phyloP scores from a whole-genome alignment of 345 rosid genomes.

The Trapa incisa region DNA sequence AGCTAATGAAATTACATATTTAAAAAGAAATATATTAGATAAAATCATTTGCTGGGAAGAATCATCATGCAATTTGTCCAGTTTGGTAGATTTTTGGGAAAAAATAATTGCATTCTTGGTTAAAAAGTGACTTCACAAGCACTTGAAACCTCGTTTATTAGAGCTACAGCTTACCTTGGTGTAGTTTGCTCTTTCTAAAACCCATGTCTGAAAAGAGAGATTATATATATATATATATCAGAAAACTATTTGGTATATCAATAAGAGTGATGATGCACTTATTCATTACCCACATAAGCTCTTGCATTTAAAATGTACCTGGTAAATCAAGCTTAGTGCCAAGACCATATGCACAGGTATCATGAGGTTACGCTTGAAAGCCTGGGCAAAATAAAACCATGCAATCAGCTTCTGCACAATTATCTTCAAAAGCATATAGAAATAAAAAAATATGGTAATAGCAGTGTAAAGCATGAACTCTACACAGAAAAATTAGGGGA shows the following conservation, averaged over 20 bases:
- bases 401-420: not conserved
- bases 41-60: not conserved
- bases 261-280: not conserved
- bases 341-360: slow-evolving; percentile 60
- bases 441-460: not conserved
- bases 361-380: slow-evolving; percentile 64
- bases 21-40: not conserved
- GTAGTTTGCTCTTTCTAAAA: slow-evolving; percentile 65
- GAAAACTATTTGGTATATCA: not conserved
- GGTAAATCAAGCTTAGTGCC: slow-evolving; percentile 67
- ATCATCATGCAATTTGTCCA: not conserved
- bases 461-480: not conserved
- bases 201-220: slow-evolving; percentile 43
- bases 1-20: not conserved
- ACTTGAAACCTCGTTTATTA: not conserved
- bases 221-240: not conserved
- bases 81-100: not conserved
- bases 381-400: slow-evolving; percentile 27
- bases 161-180: slow-evolving; percentile 45
- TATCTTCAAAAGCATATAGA: not conserved
- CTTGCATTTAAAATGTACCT: slow-evolving; percentile 32
- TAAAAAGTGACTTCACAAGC: not conserved
- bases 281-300: slow-evolving; percentile 1
- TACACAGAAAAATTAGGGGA: slow-evolving; percentile 2
- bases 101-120: not conserved